Evolutionary conservation across 2,329 filamentous ascomycete species (phyloP).

Genomic region (Beauveria sp.): DNA sequence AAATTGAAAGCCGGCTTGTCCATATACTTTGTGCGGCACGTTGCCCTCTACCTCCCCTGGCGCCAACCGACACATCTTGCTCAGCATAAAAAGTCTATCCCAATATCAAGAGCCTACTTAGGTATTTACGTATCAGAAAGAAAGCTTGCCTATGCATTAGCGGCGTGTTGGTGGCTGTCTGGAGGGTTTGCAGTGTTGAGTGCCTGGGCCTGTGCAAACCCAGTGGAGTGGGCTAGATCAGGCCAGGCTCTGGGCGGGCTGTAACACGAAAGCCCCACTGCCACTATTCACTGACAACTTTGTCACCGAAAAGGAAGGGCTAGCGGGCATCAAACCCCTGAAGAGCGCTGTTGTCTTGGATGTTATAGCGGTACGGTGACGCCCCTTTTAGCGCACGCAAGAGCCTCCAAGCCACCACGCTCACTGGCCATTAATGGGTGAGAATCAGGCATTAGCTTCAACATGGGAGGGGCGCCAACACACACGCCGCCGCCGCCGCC

Average conservation of each 20-base stretch:
- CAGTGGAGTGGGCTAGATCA: slow-evolving; percentile 3
- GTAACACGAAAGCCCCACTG: background rate
- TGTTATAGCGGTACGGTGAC: background rate
- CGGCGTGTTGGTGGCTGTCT: background rate
- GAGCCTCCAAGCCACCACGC: background rate
- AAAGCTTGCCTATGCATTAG: slow-evolving; percentile 1
- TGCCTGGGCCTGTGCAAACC: background rate
- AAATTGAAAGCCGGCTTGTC: background rate
- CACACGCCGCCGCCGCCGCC: background rate
- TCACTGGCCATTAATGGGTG: background rate
- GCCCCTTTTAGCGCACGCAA: background rate
- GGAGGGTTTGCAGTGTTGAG: background rate
- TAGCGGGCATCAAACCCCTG: background rate
- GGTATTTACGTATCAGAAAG: background rate
- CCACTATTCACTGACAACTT: background rate
- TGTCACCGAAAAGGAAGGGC: too few species aligned
- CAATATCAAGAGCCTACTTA: background rate
- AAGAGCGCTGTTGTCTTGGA: background rate
- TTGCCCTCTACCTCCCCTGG: background rate
- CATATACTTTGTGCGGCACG: background rate
- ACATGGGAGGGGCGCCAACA: slow-evolving; percentile 8
- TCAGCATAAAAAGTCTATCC: background rate
- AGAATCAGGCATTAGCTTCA: background rate
- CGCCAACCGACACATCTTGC: background rate
- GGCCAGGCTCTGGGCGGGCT: background rate